Percentiles rank a stretch among this genome's conserved stretches.
Conservation (phyloP, 306 rosid species). For the Clitoria ternatea region DNA sequence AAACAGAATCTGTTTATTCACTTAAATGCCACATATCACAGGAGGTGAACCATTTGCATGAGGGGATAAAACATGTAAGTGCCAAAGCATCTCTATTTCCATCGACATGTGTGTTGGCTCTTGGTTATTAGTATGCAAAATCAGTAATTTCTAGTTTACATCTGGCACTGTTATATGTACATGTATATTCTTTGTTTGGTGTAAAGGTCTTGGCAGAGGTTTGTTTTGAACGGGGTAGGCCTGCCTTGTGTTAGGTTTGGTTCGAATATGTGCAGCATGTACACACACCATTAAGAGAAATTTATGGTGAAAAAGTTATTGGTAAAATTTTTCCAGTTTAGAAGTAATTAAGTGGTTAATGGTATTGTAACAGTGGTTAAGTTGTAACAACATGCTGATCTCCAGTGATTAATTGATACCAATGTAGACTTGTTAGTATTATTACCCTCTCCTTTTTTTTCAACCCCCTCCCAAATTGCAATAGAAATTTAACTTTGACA, state of each 20-base stretch:
- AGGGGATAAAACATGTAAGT: slow-evolving; percentile 97
- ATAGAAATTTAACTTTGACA: neutral
- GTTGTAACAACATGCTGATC: neutral
- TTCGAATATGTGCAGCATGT: neutral
- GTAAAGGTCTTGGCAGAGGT: neutral
- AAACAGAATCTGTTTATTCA: slow-evolving; percentile 89
- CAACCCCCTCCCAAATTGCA: neutral
- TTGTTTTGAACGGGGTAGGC: neutral
- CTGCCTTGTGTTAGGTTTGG: neutral
- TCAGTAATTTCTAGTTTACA: neutral
- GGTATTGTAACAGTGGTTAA: neutral
- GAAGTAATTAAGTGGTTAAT: neutral
- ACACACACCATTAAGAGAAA: neutral
- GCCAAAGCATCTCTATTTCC: neutral
- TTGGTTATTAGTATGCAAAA: neutral
- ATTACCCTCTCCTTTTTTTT: neutral
- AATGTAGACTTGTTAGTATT: neutral
- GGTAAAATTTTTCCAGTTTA: neutral
- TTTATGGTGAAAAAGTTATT: neutral
- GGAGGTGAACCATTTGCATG: slow-evolving; percentile 96
- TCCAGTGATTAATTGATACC: neutral
- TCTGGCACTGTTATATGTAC: neutral
- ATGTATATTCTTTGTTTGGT: neutral
- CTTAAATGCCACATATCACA: slow-evolving; percentile 99
- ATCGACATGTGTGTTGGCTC: neutral